Conservation (phyloP, 306 rosid genomes). For the Glycine soja region DNA sequence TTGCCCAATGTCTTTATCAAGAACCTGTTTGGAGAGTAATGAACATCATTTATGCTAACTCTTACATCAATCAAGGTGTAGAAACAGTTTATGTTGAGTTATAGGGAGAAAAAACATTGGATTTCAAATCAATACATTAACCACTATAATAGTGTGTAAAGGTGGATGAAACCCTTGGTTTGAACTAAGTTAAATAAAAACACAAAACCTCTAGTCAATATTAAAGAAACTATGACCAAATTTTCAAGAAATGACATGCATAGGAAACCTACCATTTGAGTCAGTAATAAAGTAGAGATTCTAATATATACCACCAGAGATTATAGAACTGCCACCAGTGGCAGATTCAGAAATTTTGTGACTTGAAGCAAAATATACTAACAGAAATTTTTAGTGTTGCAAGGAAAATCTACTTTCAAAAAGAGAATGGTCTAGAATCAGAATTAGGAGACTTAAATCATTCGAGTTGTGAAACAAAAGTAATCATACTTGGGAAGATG, state of each 20-base stretch:
- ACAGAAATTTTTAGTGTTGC: not conserved
- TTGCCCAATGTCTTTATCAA: conserved; percentile 92
- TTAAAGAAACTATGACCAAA: not conserved
- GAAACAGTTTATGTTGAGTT: not conserved
- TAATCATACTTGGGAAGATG: conserved; percentile 13
- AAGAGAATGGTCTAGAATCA: not conserved
- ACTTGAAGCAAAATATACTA: not conserved
- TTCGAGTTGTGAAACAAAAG: not conserved
- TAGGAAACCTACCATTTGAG: not conserved
- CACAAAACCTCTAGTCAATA: not conserved
- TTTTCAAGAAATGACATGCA: not conserved
- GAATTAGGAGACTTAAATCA: conserved; percentile 4
- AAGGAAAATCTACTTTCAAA: conserved; percentile 10
- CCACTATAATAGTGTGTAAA: not conserved
- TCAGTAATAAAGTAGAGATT: not conserved
- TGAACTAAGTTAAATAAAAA: too few species aligned
- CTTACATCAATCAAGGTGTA: conserved; percentile 12
- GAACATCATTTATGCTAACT: conserved; percentile 20
- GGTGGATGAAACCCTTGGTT: not conserved
- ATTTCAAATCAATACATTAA: conserved; percentile 28
- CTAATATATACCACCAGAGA: not conserved
- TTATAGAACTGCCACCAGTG: not conserved
- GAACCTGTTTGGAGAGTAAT: conserved; percentile 63
- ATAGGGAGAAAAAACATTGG: not conserved
- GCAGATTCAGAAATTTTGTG: conserved; percentile 1